These are phyloP conservation scores for Violaceomyces palustris DNA, from an alignment of 1,284 basidiomycete genomes.

Conservation along the genomic window DNA sequence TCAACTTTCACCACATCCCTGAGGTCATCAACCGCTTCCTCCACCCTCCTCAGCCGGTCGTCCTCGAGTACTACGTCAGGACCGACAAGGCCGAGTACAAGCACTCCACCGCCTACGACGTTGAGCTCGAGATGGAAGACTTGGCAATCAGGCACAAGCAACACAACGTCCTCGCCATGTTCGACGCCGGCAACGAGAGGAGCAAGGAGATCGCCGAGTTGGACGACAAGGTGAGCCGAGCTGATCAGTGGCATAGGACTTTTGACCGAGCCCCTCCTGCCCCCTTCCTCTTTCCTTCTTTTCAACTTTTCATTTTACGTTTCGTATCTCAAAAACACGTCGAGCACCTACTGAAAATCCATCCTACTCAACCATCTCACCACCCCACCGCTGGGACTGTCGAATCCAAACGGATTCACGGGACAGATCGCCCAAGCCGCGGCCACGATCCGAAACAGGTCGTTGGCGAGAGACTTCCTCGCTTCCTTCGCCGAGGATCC, in stretches of 20 bases:
- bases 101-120: slow-evolving; percentile 67
- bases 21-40: slow-evolving; percentile 79
- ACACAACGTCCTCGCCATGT: slow-evolving; percentile 66
- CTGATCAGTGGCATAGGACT: too few relatives aligned
- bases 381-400: too few relatives aligned
- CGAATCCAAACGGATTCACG: too few relatives aligned
- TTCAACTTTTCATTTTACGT: too few relatives aligned
- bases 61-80: slow-evolving; percentile 67
- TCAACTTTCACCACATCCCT: slow-evolving; percentile 78
- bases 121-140: slow-evolving; percentile 86
- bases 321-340: too few relatives aligned
- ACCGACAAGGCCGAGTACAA: slow-evolving; percentile 50
- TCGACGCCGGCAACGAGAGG: slow-evolving; percentile 63
- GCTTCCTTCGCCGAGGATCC: slow-evolving; percentile 76
- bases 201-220: slow-evolving; percentile 67
- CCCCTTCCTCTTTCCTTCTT: neutral
- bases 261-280: too few relatives aligned
- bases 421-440: slow-evolving; percentile 49
- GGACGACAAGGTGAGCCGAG: slow-evolving; percentile 70
- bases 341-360: too few relatives aligned
- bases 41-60: slow-evolving; percentile 71
- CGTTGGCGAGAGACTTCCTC: slow-evolving; percentile 80
- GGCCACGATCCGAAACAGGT: slow-evolving; percentile 70
- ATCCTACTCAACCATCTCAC: too few relatives aligned
- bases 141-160: slow-evolving; percentile 68